Conservation (phyloP, 2,329 filamentous ascomycete species). For the Pestalotiopsis sp. region DNA sequence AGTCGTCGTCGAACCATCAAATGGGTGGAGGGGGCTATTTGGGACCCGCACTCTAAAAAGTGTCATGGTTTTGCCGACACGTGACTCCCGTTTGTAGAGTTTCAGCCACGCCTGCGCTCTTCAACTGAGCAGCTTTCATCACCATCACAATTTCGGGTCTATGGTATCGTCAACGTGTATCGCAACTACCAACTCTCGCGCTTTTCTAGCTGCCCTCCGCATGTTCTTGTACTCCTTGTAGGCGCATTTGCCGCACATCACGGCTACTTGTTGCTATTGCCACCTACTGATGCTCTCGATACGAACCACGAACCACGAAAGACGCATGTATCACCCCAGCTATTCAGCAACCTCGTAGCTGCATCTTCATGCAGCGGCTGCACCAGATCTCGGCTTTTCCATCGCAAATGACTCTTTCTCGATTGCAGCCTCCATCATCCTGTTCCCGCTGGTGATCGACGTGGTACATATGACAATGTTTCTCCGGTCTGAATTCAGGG, state of each 20-base stretch:
- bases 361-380: conserved; percentile 14
- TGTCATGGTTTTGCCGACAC: conserved; percentile 2
- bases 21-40: background rate
- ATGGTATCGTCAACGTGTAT: background rate
- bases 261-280: too few relatives aligned
- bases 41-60: conserved; percentile 10
- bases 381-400: conserved; percentile 31
- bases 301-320: too few relatives aligned
- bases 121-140: background rate
- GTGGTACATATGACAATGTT: conserved; percentile 93
- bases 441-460: conserved; percentile 85
- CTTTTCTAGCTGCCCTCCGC: too few relatives aligned
- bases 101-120: conserved; percentile 10
- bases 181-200: background rate
- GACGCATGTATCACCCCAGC: background rate
- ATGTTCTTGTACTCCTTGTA: too few relatives aligned
- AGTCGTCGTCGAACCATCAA: conserved; percentile 13
- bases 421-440: conserved; percentile 83
- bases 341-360: background rate
- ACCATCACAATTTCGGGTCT: background rate
- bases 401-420: conserved; percentile 68
- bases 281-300: too few relatives aligned
- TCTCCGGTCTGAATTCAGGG: conserved; percentile 58
- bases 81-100: conserved; percentile 12
- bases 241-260: too few relatives aligned